Conservation (phyloP, 164 flowering plant genomes). For the Nymphaea thermarum region DNA sequence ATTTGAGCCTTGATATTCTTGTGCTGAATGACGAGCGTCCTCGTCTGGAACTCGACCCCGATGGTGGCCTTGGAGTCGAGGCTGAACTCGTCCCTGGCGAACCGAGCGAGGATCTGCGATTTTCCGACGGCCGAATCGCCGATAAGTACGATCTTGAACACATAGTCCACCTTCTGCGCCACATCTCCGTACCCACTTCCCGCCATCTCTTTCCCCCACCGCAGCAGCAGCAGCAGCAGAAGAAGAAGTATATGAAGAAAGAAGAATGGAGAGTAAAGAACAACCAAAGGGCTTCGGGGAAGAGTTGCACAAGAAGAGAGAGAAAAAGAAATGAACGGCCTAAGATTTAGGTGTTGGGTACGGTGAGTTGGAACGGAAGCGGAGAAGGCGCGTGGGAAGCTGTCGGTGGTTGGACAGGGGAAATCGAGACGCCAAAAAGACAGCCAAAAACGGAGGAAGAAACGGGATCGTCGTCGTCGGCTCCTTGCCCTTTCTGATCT, state of each 20-base stretch:
- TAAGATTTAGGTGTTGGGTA: background rate
- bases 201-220: background rate
- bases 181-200: background rate
- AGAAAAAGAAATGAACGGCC: background rate
- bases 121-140: slow-evolving; percentile 90
- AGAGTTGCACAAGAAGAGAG: background rate
- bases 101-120: slow-evolving; percentile 71
- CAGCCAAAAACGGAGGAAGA: too few relatives aligned
- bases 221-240: background rate
- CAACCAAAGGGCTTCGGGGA: background rate
- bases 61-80: slow-evolving; percentile 76
- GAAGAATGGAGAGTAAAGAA: background rate
- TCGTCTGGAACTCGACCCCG: slow-evolving; percentile 74
- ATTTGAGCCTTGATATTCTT: slow-evolving; percentile 88
- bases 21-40: slow-evolving; percentile 56
- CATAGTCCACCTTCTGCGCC: slow-evolving; percentile 67
- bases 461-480: too few relatives aligned
- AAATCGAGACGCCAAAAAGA: too few relatives aligned
- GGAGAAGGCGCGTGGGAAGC: too few relatives aligned
- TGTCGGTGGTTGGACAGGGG: too few relatives aligned
- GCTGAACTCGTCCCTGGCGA: slow-evolving; percentile 68
- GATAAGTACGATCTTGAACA: slow-evolving; percentile 75
- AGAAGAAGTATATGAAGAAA: background rate
- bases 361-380: too few relatives aligned
- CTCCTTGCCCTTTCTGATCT: too few relatives aligned